Evolutionary conservation across 495 filamentous ascomycete genomes (phyloP), one percentile per base, ranked within the genome.

Genomic region (Aspergillus biplanus): DNA sequence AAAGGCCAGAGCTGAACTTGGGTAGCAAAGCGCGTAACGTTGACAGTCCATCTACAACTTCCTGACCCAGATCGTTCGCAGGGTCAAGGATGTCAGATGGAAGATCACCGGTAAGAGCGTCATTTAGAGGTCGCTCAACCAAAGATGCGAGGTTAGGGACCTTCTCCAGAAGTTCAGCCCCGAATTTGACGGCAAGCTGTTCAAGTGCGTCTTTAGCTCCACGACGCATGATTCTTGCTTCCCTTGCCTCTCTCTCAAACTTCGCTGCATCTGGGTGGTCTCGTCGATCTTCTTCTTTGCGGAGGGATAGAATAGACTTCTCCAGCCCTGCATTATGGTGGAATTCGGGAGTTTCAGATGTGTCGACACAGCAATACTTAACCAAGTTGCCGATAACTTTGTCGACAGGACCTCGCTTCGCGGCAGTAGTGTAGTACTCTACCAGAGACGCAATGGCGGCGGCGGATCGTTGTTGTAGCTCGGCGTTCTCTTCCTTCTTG

Each of bases 281-380:
- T 66, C 92, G 89, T 49, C 96, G 86, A 71, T 99, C 94, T 76
- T 99, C 95, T 71, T 99, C 95, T 75, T 98, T 99, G 63, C 92
- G 88, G 64, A 99, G 85, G 0, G 95, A 97, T 37, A 97, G 75
- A 62, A 99, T 93, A 8, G 89, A 88, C 63, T 86, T 87, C 50
- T 89, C 89, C 56, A 93, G 86, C 31, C 78, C 67, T 0, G 86
- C 89, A 69, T 96, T 94, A 35, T 86, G 84, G 13, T 86, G 86
- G 73, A 97, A 98, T 68, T 97, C 96, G 7, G 95, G 95, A 0
- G 96, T 98, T 74, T 98, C 95, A 0, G 96, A 95, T 6, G 93
- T 96, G 68, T 99, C 95, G 63, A 96, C 89, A 70, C 95, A 98
- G 70, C 92, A 96, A 76, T 97, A 99, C 67, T 97, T 97, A 75